Base-by-base conservation (phyloP, 106 monocot genomes). In the Dendrobium officinale region DNA sequence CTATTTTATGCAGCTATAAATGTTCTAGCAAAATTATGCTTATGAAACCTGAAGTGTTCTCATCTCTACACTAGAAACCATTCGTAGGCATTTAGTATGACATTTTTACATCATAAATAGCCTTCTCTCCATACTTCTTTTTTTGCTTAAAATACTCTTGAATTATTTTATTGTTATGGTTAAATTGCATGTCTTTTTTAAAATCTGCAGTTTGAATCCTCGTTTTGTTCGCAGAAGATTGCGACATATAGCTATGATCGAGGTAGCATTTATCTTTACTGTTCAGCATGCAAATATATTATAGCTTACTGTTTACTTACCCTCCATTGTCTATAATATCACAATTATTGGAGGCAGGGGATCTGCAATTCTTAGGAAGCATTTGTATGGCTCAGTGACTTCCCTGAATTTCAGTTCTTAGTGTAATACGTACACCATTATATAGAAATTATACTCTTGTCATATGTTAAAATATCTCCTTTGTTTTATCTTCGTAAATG, bases 191-290 rank as follows among this genome's bases (percentile, higher is more conserved):
- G 13, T 10, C 15, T 33, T 22, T 37, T 70, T 70, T 2, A 37
- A 70, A 70, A 70, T 49, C 6, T 86, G 80, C 94, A 94, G 97
- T 75, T 87, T 97, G 49, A 91, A 91, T 81, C 90, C 94, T 49
- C 88, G 94, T 27, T 86, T 94, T 85, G 94, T 97, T 15, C 94
- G 97, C n/a, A 83, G 94, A 86, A 88, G 94, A 80, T 74, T 97
- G 75, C 84, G 92, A 24, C 97, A 97, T 70, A 81, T 97, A 49
- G 97, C 97, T 77, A 75, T 92, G 77, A 31, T 31, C 31, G 31
- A 90, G 97, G 97, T 97, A 88, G 42, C 49, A 75, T 54, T 37
- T 58, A 48, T 54, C 11, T 54, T 82, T 2, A 61, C 18, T 18
- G 59, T 58, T 82, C 61, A 45, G 19, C 49, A 33, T 58, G 17